Percentiles rank a stretch among this genome's conserved stretches.
Evolutionary conservation across 805 yeast species (phyloP).

Genomic region (Myxozyma kluyveri): DNA sequence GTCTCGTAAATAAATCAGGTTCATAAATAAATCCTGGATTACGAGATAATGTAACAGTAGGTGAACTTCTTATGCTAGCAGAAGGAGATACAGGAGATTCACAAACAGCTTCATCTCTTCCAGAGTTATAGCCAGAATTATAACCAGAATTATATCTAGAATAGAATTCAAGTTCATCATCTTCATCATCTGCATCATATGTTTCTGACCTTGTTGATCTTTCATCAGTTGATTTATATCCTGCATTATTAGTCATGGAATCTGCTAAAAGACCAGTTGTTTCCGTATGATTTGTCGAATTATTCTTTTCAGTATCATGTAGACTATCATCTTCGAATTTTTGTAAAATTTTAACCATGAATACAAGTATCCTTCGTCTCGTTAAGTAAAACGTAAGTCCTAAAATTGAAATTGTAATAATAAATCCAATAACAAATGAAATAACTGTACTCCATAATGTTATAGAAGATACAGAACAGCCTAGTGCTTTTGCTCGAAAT

Average conservation of each 20-base stretch:
- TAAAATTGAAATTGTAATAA: neutral
- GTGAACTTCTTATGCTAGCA: no score
- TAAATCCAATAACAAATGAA: slow-evolving; percentile 10
- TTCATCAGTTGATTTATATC: neutral
- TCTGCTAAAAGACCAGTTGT: neutral
- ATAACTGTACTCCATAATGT: slow-evolving; percentile 22
- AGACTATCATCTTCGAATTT: no score
- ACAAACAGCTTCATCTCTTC: no score
- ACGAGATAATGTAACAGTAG: no score
- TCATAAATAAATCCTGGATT: no score
- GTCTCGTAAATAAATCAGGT: no score
- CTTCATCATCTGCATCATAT: slow-evolving; percentile 2
- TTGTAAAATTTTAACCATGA: no score
- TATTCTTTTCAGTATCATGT: slow-evolving; percentile 12
- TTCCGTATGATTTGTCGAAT: slow-evolving; percentile 1
- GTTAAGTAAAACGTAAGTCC: slow-evolving; percentile 10
- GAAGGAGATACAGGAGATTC: no score
- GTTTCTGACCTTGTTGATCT: neutral
- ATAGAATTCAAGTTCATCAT: neutral
- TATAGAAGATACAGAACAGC: slow-evolving; percentile 19
- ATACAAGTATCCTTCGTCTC: slow-evolving; percentile 6
- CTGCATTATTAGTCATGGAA: neutral
- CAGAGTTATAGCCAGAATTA: no score
- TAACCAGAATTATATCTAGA: neutral
- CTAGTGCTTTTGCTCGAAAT: slow-evolving; percentile 20